Percentiles rank a stretch among this genome's conserved stretches.
Evolutionary conservation across 2,329 filamentous ascomycete genomes (phyloP).

Genomic region (Ceratocystis papillata): DNA sequence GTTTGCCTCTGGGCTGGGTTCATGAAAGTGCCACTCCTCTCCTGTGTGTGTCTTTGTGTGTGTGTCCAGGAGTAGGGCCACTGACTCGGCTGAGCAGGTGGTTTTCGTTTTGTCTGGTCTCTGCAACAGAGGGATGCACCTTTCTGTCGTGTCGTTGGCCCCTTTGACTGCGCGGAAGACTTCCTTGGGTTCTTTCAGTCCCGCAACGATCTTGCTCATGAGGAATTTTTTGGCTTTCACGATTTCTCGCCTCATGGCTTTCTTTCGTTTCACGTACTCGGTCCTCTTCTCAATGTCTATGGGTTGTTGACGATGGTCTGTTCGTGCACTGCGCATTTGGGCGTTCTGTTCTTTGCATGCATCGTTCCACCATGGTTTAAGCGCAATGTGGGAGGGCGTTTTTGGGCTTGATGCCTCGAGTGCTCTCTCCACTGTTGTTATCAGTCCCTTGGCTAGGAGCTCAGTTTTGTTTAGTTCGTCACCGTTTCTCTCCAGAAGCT

Average conservation of each 20-base stretch:
- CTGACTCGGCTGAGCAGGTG: background rate
- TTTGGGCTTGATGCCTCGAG: too few species aligned
- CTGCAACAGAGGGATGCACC: background rate
- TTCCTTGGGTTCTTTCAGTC: background rate
- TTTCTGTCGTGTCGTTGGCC: background rate
- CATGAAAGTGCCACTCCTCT: background rate
- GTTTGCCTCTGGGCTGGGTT: background rate
- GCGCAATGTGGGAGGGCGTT: too few species aligned
- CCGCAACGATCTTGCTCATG: background rate
- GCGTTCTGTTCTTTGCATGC: too few species aligned
- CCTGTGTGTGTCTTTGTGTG: background rate
- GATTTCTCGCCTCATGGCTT: background rate
- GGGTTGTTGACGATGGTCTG: too few species aligned
- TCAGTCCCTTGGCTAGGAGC: too few species aligned
- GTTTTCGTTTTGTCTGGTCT: background rate
- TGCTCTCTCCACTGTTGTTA: too few species aligned
- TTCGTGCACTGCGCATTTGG: too few species aligned
- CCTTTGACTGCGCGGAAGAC: background rate
- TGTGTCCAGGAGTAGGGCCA: background rate
- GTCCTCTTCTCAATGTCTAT: too few species aligned
- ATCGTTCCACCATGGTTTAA: too few species aligned
- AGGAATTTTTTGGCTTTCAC: background rate
- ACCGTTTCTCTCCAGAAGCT: too few species aligned
- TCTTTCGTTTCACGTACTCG: background rate
- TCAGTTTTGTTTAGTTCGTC: too few species aligned